Evolutionary conservation across 345 rosid species (phyloP).

Genomic region (Atalantia buxifolia): DNA sequence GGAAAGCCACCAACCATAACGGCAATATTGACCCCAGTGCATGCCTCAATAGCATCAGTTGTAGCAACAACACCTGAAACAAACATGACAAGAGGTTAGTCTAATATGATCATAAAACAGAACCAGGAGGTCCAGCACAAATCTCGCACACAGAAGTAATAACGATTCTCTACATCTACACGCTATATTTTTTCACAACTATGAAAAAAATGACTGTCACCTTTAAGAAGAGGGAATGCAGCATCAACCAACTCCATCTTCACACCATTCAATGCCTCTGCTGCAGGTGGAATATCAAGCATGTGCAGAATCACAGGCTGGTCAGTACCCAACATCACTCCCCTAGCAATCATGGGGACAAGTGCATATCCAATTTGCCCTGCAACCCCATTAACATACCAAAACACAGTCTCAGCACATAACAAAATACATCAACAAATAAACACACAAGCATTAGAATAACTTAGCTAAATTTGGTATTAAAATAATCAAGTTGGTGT

Average conservation of each 20-base stretch:
- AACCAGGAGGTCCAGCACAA: not conserved
- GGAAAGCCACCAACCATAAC: slow-evolving; percentile 99
- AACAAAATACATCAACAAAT: not conserved
- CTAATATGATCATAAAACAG: slow-evolving; percentile 3
- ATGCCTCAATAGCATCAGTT: slow-evolving; percentile 91
- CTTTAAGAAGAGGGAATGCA: slow-evolving; percentile 97
- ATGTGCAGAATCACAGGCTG: slow-evolving; percentile 99
- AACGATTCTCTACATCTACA: too few relatives aligned
- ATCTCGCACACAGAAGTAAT: not conserved
- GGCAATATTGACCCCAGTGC: slow-evolving; percentile 86
- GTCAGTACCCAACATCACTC: slow-evolving; percentile 94
- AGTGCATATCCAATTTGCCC: slow-evolving; percentile 99
- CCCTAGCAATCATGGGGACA: slow-evolving; percentile 98
- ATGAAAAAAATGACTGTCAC: slow-evolving; percentile 21
- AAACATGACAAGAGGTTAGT: slow-evolving; percentile 9
- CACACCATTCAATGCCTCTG: slow-evolving; percentile 95
- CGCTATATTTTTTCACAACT: not conserved
- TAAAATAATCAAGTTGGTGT: not conserved
- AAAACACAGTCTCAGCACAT: not conserved
- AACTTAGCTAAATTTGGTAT: not conserved
- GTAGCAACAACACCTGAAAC: slow-evolving; percentile 93
- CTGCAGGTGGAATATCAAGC: slow-evolving; percentile 98
- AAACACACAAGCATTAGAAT: not conserved
- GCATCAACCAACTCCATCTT: slow-evolving; percentile 99
- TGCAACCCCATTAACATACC: slow-evolving; percentile 27